Conservation (phyloP, 2,329 filamentous ascomycete genomes). For the Proliferodiscus dingleyae region DNA sequence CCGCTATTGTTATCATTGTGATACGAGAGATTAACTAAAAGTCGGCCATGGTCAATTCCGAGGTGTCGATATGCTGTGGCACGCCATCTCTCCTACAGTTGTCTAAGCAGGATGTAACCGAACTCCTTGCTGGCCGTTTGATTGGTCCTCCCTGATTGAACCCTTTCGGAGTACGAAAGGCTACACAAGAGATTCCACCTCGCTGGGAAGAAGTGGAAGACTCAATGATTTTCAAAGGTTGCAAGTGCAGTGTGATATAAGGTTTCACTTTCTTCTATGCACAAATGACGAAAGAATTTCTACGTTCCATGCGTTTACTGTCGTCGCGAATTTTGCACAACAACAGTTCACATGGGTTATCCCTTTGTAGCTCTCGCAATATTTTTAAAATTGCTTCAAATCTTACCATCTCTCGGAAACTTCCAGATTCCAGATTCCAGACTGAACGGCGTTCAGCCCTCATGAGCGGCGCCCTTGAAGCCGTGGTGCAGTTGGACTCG, state of each 20-base stretch:
- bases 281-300: slow-evolving; percentile 4
- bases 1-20: no score
- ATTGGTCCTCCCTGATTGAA: slow-evolving; percentile 12
- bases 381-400: slow-evolving; percentile 1
- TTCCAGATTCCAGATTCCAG: background rate
- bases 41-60: background rate
- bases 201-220: slow-evolving; percentile 12
- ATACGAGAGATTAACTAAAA: no score
- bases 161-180: slow-evolving; percentile 3
- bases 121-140: slow-evolving; percentile 1
- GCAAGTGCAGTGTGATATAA: slow-evolving; percentile 18
- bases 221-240: slow-evolving; percentile 2
- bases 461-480: background rate
- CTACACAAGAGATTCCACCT: slow-evolving; percentile 11
- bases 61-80: slow-evolving; percentile 3
- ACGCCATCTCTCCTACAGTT: background rate
- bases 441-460: background rate
- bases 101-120: background rate
- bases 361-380: slow-evolving; percentile 1
- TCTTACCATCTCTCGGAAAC: background rate
- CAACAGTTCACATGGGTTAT: background rate
- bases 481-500: background rate
- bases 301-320: slow-evolving; percentile 16
- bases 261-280: slow-evolving; percentile 4
- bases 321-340: slow-evolving; percentile 3